Percentiles rank a stretch among this genome's conserved stretches.
Evolutionary conservation across 345 rosid genomes (phyloP).

Genomic region (Raphanus sativus): DNA sequence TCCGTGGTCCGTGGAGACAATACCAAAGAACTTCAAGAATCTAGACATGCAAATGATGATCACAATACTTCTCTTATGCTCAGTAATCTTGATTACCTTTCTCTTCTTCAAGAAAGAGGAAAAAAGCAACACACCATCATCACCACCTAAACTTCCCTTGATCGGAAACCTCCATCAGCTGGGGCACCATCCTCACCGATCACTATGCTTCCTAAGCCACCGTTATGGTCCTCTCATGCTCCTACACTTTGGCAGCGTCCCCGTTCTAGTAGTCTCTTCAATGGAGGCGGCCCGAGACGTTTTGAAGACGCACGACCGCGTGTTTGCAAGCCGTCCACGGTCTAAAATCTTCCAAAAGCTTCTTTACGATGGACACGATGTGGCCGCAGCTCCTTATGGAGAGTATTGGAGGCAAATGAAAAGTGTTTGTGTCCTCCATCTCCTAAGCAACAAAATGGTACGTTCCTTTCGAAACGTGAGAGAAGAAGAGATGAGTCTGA

Average conservation of each 20-base stretch:
- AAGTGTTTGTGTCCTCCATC: slow-evolving; percentile 47
- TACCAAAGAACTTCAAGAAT: not conserved
- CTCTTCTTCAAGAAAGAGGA: not conserved
- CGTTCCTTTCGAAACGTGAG: slow-evolving; percentile 41
- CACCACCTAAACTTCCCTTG: slow-evolving; percentile 3
- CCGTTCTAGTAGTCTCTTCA: slow-evolving; percentile 7
- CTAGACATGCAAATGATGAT: not conserved
- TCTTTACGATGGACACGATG: not conserved
- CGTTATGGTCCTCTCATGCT: slow-evolving; percentile 11
- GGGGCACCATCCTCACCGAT: not conserved
- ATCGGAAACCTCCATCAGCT: slow-evolving; percentile 15
- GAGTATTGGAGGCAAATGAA: slow-evolving; percentile 75
- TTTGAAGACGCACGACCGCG: slow-evolving; percentile 11
- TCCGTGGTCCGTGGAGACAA: too few relatives aligned
- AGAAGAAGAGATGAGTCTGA: slow-evolving; percentile 47
- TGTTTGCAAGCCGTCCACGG: slow-evolving; percentile 3
- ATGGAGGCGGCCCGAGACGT: not conserved
- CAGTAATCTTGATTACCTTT: not conserved
- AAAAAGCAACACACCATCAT: not conserved
- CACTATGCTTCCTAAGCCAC: not conserved
- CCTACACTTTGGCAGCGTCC: slow-evolving; percentile 4
- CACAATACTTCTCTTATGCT: not conserved
- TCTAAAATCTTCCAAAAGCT: not conserved
- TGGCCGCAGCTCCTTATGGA: slow-evolving; percentile 49
- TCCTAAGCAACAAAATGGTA: slow-evolving; percentile 55